A percentile compares a stretch with the other conserved stretches of the same genome.
These are phyloP conservation scores for Tetrahymena borealis DNA, from an alignment of 73 alveolate species.

Conservation along the genomic window DNA sequence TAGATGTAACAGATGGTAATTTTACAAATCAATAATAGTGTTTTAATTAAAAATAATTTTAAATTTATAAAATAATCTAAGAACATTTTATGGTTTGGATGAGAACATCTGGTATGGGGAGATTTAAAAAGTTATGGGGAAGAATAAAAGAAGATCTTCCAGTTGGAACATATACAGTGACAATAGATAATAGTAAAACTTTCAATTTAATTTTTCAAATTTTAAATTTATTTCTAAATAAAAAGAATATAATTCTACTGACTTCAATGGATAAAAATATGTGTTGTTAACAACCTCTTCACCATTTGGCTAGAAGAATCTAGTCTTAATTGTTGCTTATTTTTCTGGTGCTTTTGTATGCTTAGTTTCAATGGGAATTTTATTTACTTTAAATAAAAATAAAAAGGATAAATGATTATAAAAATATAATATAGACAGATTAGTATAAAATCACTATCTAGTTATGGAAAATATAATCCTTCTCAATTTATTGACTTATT, in stretches of 20 bases:
- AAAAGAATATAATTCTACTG: constrained; percentile 56
- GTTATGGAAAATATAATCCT: too few relatives aligned
- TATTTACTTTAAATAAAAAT: neutral
- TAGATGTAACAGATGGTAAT: constrained; percentile 52
- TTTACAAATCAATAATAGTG: constrained; percentile 53
- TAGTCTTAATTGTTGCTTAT: constrained; percentile 74
- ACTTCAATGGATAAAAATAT: constrained; percentile 76
- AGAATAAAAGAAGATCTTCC: constrained; percentile 50
- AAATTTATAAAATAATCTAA: constrained; percentile 10
- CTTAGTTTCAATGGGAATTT: neutral
- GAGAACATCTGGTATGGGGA: constrained; percentile 88
- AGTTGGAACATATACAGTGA: constrained; percentile 56
- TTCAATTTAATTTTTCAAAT: too few relatives aligned
- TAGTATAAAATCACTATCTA: too few relatives aligned
- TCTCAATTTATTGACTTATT: too few relatives aligned
- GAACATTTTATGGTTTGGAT: constrained; percentile 92
- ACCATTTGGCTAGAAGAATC: constrained; percentile 86
- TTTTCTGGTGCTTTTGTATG: constrained; percentile 30
- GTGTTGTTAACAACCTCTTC: constrained; percentile 82
- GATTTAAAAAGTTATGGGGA: constrained; percentile 90
- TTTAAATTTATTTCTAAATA: neutral
- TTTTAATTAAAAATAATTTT: constrained; percentile 39
- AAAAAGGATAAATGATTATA: neutral
- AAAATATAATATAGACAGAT: neutral
- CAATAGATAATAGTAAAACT: constrained; percentile 39